Base-by-base conservation (phyloP, 805 yeast genomes). In the Sugiyamaella chiloensis region DNA sequence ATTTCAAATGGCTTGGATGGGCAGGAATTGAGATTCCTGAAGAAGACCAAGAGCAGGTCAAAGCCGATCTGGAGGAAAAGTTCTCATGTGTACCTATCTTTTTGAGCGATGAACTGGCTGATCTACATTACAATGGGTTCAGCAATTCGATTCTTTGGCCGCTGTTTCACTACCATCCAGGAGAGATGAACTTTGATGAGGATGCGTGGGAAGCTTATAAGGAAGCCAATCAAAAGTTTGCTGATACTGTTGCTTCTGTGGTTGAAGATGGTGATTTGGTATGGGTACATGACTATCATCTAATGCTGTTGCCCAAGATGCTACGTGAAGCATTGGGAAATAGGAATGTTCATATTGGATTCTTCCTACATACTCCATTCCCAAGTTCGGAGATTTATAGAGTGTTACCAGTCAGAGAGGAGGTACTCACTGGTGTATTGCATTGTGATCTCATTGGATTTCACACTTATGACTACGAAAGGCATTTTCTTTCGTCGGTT, bases 1-100 rank as follows among this genome's bases (percentile, higher is more conserved):
- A 85, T 42, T 89, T 89, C 68, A 93, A 89, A 63, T 93, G 99
- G 99, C 82, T 87, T 60, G 99, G 99, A 12, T 93, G 99, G 99
- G 96, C 98, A 1, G 95, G 91, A 8, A 68, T 89, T 61, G 96
- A 89, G 57, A 76, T 93, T 3, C 95, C 95, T 1, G 86, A 75
- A 21, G 75, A 74, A 37, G 96, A 89, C 54, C 83, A 83, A 61
- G 78, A 68, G 0, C 70, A 71, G 48, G 95, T 93, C 47, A 80
- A 80, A 50, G 62, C 68, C 17, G 96, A 90, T 54, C 71, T 93
- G 49, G 73, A 75, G 63, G 78, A 77, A 27, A 81, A 87, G 62
- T 93, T 89, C 73, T 83, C 83, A 52, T 93, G 98, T 57, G 81
- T 86, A 30, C 99, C 99, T 2, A 83, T 93, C 44, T 93, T 84